Evolutionary conservation across 257 asterid genomes (phyloP), one percentile per base, ranked within the genome.

Genomic region (Lantana camara): DNA sequence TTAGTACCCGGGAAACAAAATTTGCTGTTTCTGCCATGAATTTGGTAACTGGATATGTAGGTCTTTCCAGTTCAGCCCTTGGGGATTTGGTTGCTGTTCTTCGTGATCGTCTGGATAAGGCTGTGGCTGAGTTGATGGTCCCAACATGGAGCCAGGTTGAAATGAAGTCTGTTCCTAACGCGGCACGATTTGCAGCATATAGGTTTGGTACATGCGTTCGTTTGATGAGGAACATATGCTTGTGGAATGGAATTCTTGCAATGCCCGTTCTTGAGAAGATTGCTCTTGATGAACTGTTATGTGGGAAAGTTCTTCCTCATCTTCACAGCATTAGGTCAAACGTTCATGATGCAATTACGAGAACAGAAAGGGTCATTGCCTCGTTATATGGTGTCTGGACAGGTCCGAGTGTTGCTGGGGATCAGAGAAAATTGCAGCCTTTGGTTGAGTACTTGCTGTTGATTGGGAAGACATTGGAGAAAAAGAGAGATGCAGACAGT

Each of bases 221-320:
- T 42, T 80, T 94, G 82, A 68, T 90, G 85, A 84, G 84, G 80
- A 94, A 86, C 75, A 76, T 94, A 62, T 88, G 96, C 79, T 77
- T 82, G 79, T 94, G 97, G 95, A 80, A 77, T 55, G 77, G 82
- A 27, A 78, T 90, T 75, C 88, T 94, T 62, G 84, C 97, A 1
- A 79, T 60, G 80, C 88, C 96, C 16, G 67, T 80, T 35, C 78
- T 94, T 46, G 99, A 94, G 77, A 82, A 82, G 64, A 88, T 94
- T 59, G 95, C 84, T 60, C 87, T 94, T 32, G 96, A 94, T 66
- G 84, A 83, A 62, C 96, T 90, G 52, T 73, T 94, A 29, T 75
- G 57, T 22, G 93, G 87, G 34, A 94, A 88, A 80, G 64, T 94
- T 69, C 93, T 90, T 80, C 99, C 99, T 74, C 99, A 94, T 79